Evolutionary conservation across 2,329 filamentous ascomycete species (phyloP).

Genomic region (Xylariaceae sp.): DNA sequence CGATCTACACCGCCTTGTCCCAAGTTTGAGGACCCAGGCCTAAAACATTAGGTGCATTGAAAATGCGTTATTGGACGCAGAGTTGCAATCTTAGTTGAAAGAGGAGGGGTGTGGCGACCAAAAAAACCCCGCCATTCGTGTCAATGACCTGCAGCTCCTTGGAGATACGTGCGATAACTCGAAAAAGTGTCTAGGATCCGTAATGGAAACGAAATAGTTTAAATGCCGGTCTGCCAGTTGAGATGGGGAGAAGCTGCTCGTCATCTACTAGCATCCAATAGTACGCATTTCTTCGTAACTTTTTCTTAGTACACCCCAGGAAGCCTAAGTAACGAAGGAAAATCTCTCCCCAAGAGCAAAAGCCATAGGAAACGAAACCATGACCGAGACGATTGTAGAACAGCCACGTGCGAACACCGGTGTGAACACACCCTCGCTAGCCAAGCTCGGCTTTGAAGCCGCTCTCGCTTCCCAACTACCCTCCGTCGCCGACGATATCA

Average conservation of each 20-base stretch:
- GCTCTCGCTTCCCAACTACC: slow-evolving; percentile 22
- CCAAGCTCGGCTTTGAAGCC: slow-evolving; percentile 9
- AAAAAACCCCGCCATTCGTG: slow-evolving; percentile 25
- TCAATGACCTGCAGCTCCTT: slow-evolving; percentile 12
- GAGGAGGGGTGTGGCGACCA: slow-evolving; percentile 12
- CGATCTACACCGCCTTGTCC: slow-evolving; percentile 24
- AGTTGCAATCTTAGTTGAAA: slow-evolving; percentile 22
- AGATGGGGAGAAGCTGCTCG: slow-evolving; percentile 2
- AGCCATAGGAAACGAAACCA: background rate
- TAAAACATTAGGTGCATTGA: slow-evolving; percentile 22
- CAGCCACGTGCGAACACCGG: background rate
- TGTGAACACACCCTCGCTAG: background rate
- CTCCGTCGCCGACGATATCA: slow-evolving; percentile 31
- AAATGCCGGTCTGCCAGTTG: slow-evolving; percentile 26
- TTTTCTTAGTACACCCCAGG: no score
- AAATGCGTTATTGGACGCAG: slow-evolving; percentile 26
- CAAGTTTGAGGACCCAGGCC: background rate
- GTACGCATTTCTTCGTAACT: background rate
- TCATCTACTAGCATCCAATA: slow-evolving; percentile 8
- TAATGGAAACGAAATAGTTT: slow-evolving; percentile 22
- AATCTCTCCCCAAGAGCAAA: background rate
- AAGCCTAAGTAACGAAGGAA: no score
- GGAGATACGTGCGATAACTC: slow-evolving; percentile 8
- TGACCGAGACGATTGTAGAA: slow-evolving; percentile 22
- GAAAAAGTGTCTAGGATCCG: slow-evolving; percentile 20